Conservation (phyloP, 1,284 basidiomycete species). For the Sutorius eximius region DNA sequence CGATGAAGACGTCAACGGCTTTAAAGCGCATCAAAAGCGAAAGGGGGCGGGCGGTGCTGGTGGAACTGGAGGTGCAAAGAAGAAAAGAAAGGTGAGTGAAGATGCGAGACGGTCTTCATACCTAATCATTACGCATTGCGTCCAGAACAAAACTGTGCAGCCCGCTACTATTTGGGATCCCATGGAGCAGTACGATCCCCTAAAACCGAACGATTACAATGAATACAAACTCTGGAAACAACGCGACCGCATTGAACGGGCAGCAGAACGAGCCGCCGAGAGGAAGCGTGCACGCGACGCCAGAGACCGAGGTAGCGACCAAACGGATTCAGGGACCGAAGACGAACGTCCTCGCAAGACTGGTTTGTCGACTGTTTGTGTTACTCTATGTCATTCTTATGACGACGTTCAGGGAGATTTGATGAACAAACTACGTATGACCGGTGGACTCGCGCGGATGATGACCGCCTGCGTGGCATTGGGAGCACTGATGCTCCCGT, state of each 20-base stretch:
- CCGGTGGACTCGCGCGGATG: constrained; percentile 53
- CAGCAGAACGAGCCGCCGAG: constrained; percentile 61
- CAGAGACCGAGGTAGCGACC: constrained; percentile 52
- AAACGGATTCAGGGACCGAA: constrained; percentile 68
- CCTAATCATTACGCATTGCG: constrained; percentile 2
- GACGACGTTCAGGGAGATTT: constrained; percentile 49
- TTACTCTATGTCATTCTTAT: background rate
- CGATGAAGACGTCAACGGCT: constrained; percentile 86
- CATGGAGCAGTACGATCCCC: constrained; percentile 73
- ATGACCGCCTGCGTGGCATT: constrained; percentile 40
- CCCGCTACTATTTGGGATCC: constrained; percentile 69
- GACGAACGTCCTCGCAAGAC: constrained; percentile 71
- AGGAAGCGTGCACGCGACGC: constrained; percentile 59
- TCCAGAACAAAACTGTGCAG: constrained; percentile 61
- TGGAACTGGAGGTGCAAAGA: constrained; percentile 48
- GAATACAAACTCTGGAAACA: constrained; percentile 80
- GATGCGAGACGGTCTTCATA: background rate
- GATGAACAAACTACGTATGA: constrained; percentile 47
- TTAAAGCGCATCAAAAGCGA: constrained; percentile 53
- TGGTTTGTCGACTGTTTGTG: constrained; percentile 42
- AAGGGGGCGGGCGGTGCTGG: constrained; percentile 41
- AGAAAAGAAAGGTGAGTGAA: constrained; percentile 59
- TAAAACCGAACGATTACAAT: constrained; percentile 83
- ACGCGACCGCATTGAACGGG: constrained; percentile 68
- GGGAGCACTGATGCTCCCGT: constrained; percentile 30